These are phyloP conservation scores for Sporothrix schenckii DNA, from an alignment of 2,329 filamentous ascomycete genomes.

Conservation along the genomic window DNA sequence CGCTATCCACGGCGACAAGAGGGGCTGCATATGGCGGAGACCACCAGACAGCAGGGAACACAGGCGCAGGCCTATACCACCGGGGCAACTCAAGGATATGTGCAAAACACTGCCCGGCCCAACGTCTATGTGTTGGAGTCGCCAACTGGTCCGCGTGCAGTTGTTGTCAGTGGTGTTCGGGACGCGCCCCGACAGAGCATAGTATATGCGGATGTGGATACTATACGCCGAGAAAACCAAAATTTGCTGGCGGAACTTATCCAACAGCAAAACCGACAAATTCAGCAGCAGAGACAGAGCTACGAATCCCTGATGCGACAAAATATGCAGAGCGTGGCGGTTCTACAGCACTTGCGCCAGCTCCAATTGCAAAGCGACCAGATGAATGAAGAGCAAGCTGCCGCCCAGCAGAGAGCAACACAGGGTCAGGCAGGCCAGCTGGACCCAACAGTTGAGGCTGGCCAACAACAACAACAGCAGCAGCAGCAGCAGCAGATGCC, in stretches of 20 bases:
- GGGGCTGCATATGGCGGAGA: not conserved
- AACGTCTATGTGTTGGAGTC: conserved; percentile 65
- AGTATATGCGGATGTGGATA: not conserved
- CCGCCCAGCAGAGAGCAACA: not conserved
- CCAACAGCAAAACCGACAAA: conserved; percentile 17
- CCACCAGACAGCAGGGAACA: not conserved
- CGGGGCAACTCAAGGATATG: not conserved
- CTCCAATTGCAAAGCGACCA: conserved; percentile 37
- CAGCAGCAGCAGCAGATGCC: not conserved
- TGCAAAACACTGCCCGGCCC: conserved; percentile 39
- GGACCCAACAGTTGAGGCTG: not conserved
- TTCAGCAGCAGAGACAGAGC: conserved; percentile 29
- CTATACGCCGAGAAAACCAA: conserved; percentile 14
- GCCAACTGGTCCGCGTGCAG: conserved; percentile 60
- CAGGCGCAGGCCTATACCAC: not conserved
- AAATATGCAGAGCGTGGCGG: conserved; percentile 26
- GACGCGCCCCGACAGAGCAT: not conserved
- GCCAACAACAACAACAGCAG: not conserved
- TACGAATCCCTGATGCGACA: conserved; percentile 21
- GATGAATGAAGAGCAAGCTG: conserved; percentile 17
- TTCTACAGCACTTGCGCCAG: conserved; percentile 32
- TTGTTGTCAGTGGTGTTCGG: conserved; percentile 49
- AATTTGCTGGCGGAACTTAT: conserved; percentile 3
- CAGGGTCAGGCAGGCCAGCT: not conserved
- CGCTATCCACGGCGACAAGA: not conserved